Evolutionary conservation across 331 rosid species (phyloP).

Genomic region (Rosa hybrid): DNA sequence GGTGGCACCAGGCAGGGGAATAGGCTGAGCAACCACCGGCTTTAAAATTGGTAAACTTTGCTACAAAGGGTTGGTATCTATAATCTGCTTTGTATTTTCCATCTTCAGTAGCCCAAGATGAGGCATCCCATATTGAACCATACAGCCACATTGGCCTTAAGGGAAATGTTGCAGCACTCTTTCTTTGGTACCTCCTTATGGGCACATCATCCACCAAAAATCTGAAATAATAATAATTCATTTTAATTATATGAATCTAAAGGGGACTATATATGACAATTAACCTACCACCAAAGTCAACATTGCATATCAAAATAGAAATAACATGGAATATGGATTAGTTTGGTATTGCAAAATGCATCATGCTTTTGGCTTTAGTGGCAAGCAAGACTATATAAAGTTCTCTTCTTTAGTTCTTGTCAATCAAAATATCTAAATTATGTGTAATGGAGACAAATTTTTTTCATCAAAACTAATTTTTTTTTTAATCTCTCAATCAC

Average conservation of each 20-base stretch:
- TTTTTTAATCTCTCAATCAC: not conserved
- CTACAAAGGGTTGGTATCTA: constrained; percentile 86
- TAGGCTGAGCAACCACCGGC: constrained; percentile 84
- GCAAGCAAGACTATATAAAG: not conserved
- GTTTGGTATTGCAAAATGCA: not conserved
- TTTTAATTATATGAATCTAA: not conserved
- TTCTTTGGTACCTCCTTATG: constrained; percentile 79
- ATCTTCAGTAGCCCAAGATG: constrained; percentile 99
- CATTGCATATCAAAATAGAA: not conserved
- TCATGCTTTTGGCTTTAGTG: not conserved
- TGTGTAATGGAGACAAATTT: not conserved
- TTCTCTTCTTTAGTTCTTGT: not conserved
- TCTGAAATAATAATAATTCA: constrained; percentile 37
- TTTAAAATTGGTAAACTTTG: constrained; percentile 68
- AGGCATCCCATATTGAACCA: constrained; percentile 99
- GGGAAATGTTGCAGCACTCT: constrained; percentile 75
- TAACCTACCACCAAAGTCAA: not conserved
- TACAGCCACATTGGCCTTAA: constrained; percentile 96
- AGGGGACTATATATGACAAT: not conserved
- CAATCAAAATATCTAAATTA: not conserved
- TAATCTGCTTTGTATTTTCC: constrained; percentile 98
- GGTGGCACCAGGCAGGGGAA: constrained; percentile 66
- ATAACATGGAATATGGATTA: not conserved
- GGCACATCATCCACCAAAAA: constrained; percentile 97
- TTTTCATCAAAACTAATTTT: not conserved